These are phyloP conservation scores for Scutellaria minor DNA, from an alignment of 257 asterid species.

Conservation along the genomic window DNA sequence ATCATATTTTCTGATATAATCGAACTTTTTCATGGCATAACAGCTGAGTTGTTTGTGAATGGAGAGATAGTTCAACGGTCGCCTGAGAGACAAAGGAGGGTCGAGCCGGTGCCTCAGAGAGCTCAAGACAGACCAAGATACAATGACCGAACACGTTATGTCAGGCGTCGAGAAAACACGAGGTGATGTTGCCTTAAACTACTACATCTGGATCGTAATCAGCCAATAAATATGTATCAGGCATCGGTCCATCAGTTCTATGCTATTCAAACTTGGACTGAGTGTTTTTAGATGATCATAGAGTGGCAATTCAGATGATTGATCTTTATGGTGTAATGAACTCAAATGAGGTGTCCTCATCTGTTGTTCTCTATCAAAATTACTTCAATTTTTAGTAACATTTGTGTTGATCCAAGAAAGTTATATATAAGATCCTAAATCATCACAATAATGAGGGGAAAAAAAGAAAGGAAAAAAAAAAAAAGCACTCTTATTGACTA, in stretches of 20 bases:
- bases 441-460: too few relatives aligned
- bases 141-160: conserved; percentile 85
- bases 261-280: background rate
- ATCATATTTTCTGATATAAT: background rate
- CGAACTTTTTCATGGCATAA: background rate
- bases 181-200: conserved; percentile 25
- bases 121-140: conserved; percentile 92
- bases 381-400: background rate
- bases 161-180: conserved; percentile 75
- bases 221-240: background rate
- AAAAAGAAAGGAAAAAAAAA: too few relatives aligned
- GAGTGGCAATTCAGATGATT: background rate
- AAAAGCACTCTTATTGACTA: too few relatives aligned
- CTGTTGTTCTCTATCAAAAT: background rate
- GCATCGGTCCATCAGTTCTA: background rate
- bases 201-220: conserved; percentile 16
- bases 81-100: conserved; percentile 96
- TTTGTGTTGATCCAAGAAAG: background rate
- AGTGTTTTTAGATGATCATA: background rate
- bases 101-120: conserved; percentile 92
- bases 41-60: conserved; percentile 88
- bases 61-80: conserved; percentile 96
- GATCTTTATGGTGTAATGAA: conserved; percentile 11
- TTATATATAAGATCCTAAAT: too few relatives aligned
- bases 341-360: conserved; percentile 17